These are phyloP conservation scores for Heterobasidion annosum DNA, from an alignment of 1,284 basidiomycete species.

Conservation along the genomic window DNA sequence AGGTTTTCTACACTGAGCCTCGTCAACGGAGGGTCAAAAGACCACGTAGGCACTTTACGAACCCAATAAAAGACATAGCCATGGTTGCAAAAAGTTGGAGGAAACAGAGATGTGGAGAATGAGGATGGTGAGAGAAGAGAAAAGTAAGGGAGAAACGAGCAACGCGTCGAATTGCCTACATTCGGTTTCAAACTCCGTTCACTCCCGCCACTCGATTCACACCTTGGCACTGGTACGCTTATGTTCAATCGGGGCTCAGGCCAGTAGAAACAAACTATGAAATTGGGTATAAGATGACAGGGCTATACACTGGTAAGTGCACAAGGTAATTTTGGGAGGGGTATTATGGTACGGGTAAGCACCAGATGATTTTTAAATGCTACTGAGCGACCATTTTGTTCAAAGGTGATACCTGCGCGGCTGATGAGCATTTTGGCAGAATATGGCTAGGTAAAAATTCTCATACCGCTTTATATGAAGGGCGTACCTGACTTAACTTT, in stretches of 20 bases:
- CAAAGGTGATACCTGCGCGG: background rate
- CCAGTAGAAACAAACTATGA: too few relatives aligned
- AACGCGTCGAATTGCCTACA: background rate
- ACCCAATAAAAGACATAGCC: slow-evolving; percentile 72
- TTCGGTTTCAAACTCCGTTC: slow-evolving; percentile 4
- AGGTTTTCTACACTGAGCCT: slow-evolving; percentile 50
- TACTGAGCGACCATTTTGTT: background rate
- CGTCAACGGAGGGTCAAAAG: slow-evolving; percentile 9
- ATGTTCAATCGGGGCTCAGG: background rate
- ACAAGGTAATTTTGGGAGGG: too few relatives aligned
- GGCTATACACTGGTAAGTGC: too few relatives aligned
- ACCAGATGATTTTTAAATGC: background rate
- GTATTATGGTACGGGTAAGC: background rate
- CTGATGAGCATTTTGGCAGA: background rate
- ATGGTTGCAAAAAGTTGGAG: slow-evolving; percentile 25
- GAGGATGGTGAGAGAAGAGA: slow-evolving; percentile 1
- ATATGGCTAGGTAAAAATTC: background rate
- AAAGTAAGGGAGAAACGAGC: background rate
- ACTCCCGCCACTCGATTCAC: background rate
- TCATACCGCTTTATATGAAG: background rate
- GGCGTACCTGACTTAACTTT: slow-evolving; percentile 2
- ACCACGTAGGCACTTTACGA: slow-evolving; percentile 9
- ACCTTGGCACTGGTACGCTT: background rate
- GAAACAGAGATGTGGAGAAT: slow-evolving; percentile 4
- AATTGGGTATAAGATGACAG: too few relatives aligned